Conservation (phyloP, 768 basidiomycete species). For the Pleurotus sapidus region DNA sequence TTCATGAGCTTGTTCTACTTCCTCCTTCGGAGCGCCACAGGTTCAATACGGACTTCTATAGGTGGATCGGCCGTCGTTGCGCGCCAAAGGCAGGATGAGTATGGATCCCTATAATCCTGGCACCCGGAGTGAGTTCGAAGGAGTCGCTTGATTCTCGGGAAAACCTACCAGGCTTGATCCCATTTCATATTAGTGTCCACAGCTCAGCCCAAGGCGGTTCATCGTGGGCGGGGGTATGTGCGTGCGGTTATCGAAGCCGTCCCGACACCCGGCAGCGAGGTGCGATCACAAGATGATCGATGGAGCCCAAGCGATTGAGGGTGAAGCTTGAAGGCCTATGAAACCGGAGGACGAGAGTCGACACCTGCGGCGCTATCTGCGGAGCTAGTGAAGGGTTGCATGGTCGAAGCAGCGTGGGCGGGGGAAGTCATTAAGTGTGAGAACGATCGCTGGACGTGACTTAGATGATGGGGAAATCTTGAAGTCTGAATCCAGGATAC, state of each 20-base stretch:
- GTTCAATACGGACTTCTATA: slow-evolving; percentile 83
- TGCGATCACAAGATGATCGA: slow-evolving; percentile 41
- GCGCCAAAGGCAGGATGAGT: slow-evolving; percentile 78
- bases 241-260: slow-evolving; percentile 90
- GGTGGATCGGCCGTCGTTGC: slow-evolving; percentile 75
- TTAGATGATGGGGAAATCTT: slow-evolving; percentile 60
- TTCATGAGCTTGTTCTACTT: slow-evolving; percentile 64
- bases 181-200: slow-evolving; percentile 75
- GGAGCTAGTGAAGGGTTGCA: slow-evolving; percentile 13
- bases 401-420: slow-evolving; percentile 5
- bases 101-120: slow-evolving; percentile 29
- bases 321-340: slow-evolving; percentile 69
- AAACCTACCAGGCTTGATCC: slow-evolving; percentile 83
- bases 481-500: not conserved
- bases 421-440: slow-evolving; percentile 50
- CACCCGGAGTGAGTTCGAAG: not conserved
- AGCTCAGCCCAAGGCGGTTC: not conserved
- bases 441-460: slow-evolving; percentile 59
- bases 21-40: slow-evolving; percentile 85
- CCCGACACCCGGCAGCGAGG: slow-evolving; percentile 84
- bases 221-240: slow-evolving; percentile 25
- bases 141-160: not conserved
- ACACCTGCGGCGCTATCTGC: slow-evolving; percentile 20
- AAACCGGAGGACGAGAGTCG: slow-evolving; percentile 30
- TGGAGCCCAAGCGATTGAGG: slow-evolving; percentile 90